Percentiles rank a stretch among this genome's conserved stretches.
Conservation (phyloP, 2,329 filamentous ascomycete genomes). For the Geosmithia morbida region DNA sequence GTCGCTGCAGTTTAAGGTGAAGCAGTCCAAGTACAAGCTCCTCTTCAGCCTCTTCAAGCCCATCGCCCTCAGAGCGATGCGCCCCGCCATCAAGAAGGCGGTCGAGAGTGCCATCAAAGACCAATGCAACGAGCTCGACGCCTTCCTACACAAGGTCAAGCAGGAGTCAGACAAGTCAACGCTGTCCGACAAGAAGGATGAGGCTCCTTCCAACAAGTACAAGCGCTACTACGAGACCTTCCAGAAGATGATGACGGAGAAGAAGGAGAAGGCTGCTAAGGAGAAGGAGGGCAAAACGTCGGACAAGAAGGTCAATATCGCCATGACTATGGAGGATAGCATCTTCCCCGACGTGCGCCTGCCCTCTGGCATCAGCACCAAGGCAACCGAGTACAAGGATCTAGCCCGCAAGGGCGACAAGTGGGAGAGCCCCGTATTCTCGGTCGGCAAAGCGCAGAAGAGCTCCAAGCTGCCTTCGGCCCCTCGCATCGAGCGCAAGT, state of each 20-base stretch:
- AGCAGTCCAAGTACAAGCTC: slow-evolving; percentile 90
- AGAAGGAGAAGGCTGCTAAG: slow-evolving; percentile 62
- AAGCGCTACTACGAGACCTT: slow-evolving; percentile 65
- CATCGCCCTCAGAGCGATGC: slow-evolving; percentile 68
- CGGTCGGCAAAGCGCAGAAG: slow-evolving; percentile 62
- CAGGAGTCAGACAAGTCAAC: slow-evolving; percentile 64
- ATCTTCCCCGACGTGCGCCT: slow-evolving; percentile 79
- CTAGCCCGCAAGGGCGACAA: slow-evolving; percentile 75
- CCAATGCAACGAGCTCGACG: slow-evolving; percentile 62
- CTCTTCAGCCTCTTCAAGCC: slow-evolving; percentile 82
- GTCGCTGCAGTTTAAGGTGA: slow-evolving; percentile 74
- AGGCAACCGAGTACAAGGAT: slow-evolving; percentile 88
- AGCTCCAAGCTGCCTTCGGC: slow-evolving; percentile 56
- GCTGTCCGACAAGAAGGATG: slow-evolving; percentile 40
- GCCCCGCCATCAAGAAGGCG: slow-evolving; percentile 73
- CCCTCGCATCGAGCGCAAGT: slow-evolving; percentile 34
- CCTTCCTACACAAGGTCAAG: slow-evolving; percentile 62
- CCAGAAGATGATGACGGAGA: slow-evolving; percentile 59
- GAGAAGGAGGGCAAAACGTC: slow-evolving; percentile 18
- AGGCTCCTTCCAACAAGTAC: slow-evolving; percentile 71
- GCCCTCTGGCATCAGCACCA: slow-evolving; percentile 71
- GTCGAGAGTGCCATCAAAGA: slow-evolving; percentile 83
- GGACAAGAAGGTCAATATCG: slow-evolving; percentile 51
- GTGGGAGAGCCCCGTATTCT: slow-evolving; percentile 93
- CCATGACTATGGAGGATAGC: slow-evolving; percentile 60